Percentiles rank a stretch among this genome's conserved stretches.
Evolutionary conservation across 164 flowering plant genomes (phyloP).

Genomic region (Annona squamosa): DNA sequence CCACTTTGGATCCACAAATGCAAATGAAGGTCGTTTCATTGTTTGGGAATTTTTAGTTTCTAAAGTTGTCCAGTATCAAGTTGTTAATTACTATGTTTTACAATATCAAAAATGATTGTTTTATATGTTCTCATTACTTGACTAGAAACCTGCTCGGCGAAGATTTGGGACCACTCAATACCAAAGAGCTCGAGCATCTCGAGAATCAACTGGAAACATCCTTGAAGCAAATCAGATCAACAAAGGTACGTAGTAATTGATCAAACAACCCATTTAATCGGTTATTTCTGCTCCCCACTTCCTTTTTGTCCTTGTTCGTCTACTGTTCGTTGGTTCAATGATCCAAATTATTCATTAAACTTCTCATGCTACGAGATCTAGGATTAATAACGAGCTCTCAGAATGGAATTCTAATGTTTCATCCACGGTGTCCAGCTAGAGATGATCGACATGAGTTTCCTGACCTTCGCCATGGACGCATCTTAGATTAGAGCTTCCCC

Average conservation of each 20-base stretch:
- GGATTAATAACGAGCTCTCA: no score
- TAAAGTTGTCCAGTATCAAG: not conserved
- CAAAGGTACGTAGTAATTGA: constrained; percentile 25
- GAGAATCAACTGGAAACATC: constrained; percentile 42
- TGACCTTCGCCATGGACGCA: no score
- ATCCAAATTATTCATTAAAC: no score
- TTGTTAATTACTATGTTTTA: not conserved
- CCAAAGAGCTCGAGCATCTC: constrained; percentile 48
- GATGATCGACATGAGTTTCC: no score
- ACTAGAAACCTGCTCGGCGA: constrained; percentile 47
- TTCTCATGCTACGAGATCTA: no score
- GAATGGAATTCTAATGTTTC: no score
- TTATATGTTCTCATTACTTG: not conserved
- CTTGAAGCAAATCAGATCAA: constrained; percentile 37
- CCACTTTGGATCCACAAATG: not conserved
- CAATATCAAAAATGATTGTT: not conserved
- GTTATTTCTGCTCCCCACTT: no score
- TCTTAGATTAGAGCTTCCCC: no score
- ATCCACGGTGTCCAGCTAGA: no score
- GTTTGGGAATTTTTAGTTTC: not conserved
- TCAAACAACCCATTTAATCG: no score
- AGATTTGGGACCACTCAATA: constrained; percentile 34
- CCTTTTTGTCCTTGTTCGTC: no score
- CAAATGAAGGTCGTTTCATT: not conserved
- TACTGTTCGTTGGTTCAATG: no score